Conservation (phyloP, 495 filamentous ascomycete species). For the Lasiosphaeriaceae sp. region DNA sequence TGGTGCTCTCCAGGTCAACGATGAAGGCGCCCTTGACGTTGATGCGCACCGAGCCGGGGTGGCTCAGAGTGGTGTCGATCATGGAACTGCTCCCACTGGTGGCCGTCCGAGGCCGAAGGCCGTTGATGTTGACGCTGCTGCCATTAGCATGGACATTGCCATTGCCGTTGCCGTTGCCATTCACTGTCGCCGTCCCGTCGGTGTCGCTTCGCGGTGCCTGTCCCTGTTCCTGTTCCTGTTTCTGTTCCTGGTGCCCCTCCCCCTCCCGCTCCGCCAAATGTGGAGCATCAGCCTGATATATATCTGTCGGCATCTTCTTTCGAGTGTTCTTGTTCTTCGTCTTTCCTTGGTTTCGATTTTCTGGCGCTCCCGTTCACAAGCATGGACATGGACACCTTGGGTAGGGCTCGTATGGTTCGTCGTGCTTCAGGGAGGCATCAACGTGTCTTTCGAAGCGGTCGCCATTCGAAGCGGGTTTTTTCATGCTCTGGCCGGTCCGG, state of each 20-base stretch:
- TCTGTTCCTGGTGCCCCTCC: no score
- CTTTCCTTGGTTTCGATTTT: neutral
- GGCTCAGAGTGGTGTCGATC: slow-evolving; percentile 72
- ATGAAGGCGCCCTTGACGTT: slow-evolving; percentile 97
- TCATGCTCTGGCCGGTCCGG: slow-evolving; percentile 10
- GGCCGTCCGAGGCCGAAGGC: slow-evolving; percentile 29
- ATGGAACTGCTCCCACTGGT: slow-evolving; percentile 40
- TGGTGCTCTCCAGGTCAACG: slow-evolving; percentile 66
- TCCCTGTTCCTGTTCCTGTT: no score
- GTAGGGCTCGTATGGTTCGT: neutral
- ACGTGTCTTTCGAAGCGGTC: slow-evolving; percentile 13
- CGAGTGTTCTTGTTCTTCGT: neutral
- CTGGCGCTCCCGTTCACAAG: neutral
- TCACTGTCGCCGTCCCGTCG: neutral
- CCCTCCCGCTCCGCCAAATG: neutral
- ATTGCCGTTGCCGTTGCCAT: neutral
- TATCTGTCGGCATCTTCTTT: slow-evolving; percentile 22
- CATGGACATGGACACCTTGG: no score
- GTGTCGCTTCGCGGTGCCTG: neutral
- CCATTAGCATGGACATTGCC: neutral
- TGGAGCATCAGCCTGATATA: slow-evolving; percentile 28
- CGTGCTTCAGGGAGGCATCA: slow-evolving; percentile 20
- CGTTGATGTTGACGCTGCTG: neutral
- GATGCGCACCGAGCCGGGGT: slow-evolving; percentile 83
- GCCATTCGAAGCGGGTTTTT: slow-evolving; percentile 22